Evolutionary conservation across 306 rosid genomes (phyloP).

Genomic region (Morella rubra): DNA sequence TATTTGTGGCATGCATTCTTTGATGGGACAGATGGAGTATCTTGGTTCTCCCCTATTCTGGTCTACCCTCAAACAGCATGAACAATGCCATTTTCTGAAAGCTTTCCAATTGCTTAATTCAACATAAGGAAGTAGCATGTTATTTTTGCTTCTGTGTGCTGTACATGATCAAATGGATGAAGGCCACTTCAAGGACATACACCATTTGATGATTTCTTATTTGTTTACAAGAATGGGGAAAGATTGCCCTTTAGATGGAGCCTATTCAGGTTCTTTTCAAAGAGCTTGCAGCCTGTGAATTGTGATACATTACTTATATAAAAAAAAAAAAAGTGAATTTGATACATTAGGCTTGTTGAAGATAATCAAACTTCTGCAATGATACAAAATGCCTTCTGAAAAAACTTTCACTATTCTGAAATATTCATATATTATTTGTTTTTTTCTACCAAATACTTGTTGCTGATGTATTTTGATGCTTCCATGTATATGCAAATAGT

Average conservation of each 20-base stretch:
- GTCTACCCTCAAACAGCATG: constrained; percentile 70
- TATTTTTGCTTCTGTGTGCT: constrained; percentile 46
- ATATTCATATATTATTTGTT: no score
- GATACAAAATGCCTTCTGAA: neutral
- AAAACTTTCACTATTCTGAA: neutral
- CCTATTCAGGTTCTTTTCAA: constrained; percentile 60
- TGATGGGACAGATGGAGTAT: constrained; percentile 46
- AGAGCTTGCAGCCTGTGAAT: neutral
- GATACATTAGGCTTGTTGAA: neutral
- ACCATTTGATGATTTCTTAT: constrained; percentile 48
- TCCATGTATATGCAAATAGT: constrained; percentile 69
- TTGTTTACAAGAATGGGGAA: constrained; percentile 81
- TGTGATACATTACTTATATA: no score
- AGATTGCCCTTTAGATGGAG: constrained; percentile 70
- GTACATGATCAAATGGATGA: constrained; percentile 36
- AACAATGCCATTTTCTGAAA: constrained; percentile 60
- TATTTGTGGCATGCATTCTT: constrained; percentile 61
- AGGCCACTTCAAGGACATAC: constrained; percentile 32
- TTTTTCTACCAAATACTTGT: constrained; percentile 16
- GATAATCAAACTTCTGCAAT: neutral
- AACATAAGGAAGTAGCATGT: constrained; percentile 55
- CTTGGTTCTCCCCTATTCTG: no score
- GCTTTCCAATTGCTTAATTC: constrained; percentile 74
- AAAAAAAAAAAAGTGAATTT: no score
- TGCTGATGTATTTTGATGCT: constrained; percentile 25